Conservation (phyloP, 1,284 basidiomycete species). For the Xerocomus nothofagi region DNA sequence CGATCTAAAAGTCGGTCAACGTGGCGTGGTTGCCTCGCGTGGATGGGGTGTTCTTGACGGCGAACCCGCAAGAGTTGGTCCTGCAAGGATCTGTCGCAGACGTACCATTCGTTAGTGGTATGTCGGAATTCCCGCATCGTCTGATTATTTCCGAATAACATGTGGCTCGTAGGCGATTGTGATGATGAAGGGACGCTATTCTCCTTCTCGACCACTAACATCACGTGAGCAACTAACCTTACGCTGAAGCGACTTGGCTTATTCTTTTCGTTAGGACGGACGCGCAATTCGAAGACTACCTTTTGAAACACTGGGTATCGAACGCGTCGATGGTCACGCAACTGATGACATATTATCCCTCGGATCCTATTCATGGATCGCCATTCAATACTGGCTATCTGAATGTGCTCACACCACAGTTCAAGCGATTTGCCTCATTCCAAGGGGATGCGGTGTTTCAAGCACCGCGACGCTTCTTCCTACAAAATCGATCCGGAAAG, state of each 20-base stretch:
- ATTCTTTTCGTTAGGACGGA: background rate
- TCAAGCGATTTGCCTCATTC: conserved; percentile 53
- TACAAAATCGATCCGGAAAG: background rate
- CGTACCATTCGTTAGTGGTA: conserved; percentile 48
- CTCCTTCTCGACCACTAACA: conserved; percentile 42
- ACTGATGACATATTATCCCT: conserved; percentile 43
- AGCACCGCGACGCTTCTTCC: conserved; percentile 51
- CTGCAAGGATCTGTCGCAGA: conserved; percentile 43
- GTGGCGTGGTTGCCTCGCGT: conserved; percentile 50
- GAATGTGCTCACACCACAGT: conserved; percentile 50
- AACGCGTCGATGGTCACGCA: conserved; percentile 23
- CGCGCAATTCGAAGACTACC: background rate
- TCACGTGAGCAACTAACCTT: conserved; percentile 25
- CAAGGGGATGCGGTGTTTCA: conserved; percentile 57
- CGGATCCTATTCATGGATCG: conserved; percentile 46
- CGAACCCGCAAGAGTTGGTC: conserved; percentile 42
- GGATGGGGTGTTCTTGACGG: conserved; percentile 51
- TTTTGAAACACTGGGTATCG: background rate
- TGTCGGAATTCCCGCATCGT: conserved; percentile 15
- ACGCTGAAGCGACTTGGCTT: background rate
- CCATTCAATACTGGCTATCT: conserved; percentile 49
- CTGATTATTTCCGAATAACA: conserved; percentile 24
- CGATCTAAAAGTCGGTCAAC: conserved; percentile 34
- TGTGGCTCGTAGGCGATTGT: conserved; percentile 44
- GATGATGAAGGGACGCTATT: conserved; percentile 58